Conservation (phyloP, 1,284 basidiomycete genomes). For the Coniferiporia weirii region DNA sequence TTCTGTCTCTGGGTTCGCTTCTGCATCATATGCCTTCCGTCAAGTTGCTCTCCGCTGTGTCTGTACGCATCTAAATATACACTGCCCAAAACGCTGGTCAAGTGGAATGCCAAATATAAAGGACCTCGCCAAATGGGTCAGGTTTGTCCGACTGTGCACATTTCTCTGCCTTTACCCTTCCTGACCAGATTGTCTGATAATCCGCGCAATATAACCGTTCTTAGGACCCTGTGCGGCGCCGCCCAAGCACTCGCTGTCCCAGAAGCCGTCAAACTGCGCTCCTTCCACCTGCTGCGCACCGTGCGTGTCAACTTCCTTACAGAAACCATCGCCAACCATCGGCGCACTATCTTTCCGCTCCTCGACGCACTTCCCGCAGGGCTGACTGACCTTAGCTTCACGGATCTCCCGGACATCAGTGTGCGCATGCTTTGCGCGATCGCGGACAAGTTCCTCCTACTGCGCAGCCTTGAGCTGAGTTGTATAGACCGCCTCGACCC, state of each 20-base stretch:
- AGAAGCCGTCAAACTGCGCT: slow-evolving; percentile 2
- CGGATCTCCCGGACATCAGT: slow-evolving; percentile 50
- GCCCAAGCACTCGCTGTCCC: slow-evolving; percentile 12
- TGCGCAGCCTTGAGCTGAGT: slow-evolving; percentile 47
- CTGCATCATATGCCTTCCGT: slow-evolving; percentile 14
- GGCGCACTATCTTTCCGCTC: slow-evolving; percentile 23
- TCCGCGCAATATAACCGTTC: neutral
- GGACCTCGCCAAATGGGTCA: slow-evolving; percentile 9
- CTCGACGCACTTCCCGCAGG: slow-evolving; percentile 24
- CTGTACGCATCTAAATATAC: slow-evolving; percentile 11
- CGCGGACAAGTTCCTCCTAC: slow-evolving; percentile 37
- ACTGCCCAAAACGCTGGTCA: slow-evolving; percentile 11
- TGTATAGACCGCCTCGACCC: slow-evolving; percentile 50
- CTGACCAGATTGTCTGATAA: neutral
- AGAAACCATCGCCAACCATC: slow-evolving; percentile 23
- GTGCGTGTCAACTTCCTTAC: slow-evolving; percentile 13
- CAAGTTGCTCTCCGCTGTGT: slow-evolving; percentile 13
- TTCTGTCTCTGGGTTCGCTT: slow-evolving; percentile 16
- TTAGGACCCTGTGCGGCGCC: slow-evolving; percentile 10
- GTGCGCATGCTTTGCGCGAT: slow-evolving; percentile 40
- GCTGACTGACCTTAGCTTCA: slow-evolving; percentile 41
- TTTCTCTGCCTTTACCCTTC: neutral
- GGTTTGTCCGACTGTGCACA: neutral
- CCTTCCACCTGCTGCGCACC: slow-evolving; percentile 13
- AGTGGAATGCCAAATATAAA: slow-evolving; percentile 13